Base-by-base conservation (phyloP, 1,284 basidiomycete species). In the Vanrija sp. region DNA sequence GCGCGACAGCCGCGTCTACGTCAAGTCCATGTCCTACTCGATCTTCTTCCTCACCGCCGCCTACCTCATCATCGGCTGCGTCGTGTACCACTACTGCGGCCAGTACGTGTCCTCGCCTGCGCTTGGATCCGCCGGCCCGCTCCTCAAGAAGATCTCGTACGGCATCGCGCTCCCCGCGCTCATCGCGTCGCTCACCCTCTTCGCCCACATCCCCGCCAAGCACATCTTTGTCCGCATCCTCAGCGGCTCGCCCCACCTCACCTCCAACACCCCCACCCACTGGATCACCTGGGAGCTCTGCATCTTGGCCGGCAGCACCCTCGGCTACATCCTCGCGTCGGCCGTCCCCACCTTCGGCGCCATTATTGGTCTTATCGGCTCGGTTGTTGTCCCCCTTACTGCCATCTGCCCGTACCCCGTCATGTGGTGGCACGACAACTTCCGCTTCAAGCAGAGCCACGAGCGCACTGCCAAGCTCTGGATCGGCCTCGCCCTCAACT, bases 161-260 rank as follows among this genome's bases (percentile, higher is more conserved):
- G 70, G 69, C 7, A 52, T 74, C 26, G 67, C 69, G 10, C 29
- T 73, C 3, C 68, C 65, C 1, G 66, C 65, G 4, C 54, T 76
- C 12, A 46, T 72, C 29, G 65, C 67, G n/a, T 55, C 58, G n/a
- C 19, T n/a, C n/a, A 42, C 40, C 40, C n/a, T 42, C 40, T 21
- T 42, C 40, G 40, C 40, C 7, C 40, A 42, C 40, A 42, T 42
- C 9, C 79, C 82, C 10, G 81, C 83, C 19, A 85, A 85, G 65
- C 80, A 83, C 46, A 63, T 85, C 49, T 85, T 86, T 65, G 78
- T 86, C 54, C 80, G 84, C 7, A 61, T 82, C 49, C 83, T 86
- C 64, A 79, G 83, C 14, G 77, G 79, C 57, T 79, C 81, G 12
- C 71, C 70, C 12, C 85, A 86, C 66, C 66, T 86, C 51, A 80